A percentile compares a stretch with the other conserved stretches of the same genome.
Evolutionary conservation across 2,329 filamentous ascomycete species (phyloP).

Genomic region (Emericellopsis atlantica): DNA sequence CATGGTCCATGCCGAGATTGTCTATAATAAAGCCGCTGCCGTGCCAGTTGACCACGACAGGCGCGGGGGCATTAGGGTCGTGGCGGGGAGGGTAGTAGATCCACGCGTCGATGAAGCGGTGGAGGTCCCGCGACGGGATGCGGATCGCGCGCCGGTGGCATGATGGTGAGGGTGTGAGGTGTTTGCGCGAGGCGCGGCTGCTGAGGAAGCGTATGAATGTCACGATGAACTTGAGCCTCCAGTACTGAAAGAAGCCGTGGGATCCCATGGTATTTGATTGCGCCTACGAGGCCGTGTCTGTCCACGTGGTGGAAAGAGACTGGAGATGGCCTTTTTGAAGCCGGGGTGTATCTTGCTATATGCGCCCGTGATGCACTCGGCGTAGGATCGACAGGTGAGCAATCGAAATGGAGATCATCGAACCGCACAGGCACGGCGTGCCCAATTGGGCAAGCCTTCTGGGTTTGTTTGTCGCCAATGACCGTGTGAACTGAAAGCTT

Average conservation of each 20-base stretch:
- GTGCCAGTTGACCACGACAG: slow-evolving; percentile 15
- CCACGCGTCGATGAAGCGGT: slow-evolving; percentile 13
- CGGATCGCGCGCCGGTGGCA: slow-evolving; percentile 5
- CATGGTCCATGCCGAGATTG: slow-evolving; percentile 22
- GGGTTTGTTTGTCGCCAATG: too few relatives aligned
- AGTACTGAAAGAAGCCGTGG: slow-evolving; percentile 1
- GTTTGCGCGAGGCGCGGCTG: slow-evolving; percentile 3
- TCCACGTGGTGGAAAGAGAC: too few relatives aligned
- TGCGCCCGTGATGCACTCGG: too few relatives aligned
- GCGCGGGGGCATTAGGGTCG: background rate
- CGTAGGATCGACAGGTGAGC: too few relatives aligned
- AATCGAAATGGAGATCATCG: too few relatives aligned
- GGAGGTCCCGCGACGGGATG: slow-evolving; percentile 14
- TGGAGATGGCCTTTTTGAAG: too few relatives aligned
- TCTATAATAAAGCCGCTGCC: slow-evolving; percentile 20
- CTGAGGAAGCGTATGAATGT: slow-evolving; percentile 7
- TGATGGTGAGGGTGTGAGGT: slow-evolving; percentile 4
- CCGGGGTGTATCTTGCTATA: too few relatives aligned
- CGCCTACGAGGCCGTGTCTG: too few relatives aligned
- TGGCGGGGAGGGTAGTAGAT: slow-evolving; percentile 10
- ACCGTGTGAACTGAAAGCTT: too few relatives aligned
- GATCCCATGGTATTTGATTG: background rate
- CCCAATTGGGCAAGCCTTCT: too few relatives aligned
- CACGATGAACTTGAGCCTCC: slow-evolving; percentile 6
- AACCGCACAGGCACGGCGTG: too few relatives aligned